Conservation (phyloP, 345 rosid species). For the Linum tenue region DNA sequence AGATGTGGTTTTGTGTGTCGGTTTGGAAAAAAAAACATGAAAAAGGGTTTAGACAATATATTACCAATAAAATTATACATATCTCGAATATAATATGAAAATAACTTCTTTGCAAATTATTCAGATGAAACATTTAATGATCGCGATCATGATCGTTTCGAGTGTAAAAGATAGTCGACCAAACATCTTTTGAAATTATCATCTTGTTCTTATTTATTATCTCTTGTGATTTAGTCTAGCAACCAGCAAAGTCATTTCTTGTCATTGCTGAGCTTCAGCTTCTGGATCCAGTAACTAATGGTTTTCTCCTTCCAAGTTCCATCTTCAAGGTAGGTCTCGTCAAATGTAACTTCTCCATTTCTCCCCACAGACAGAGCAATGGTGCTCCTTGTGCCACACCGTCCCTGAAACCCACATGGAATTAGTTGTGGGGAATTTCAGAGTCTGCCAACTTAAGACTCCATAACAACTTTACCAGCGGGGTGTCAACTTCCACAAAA, state of each 20-base stretch:
- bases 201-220: too few relatives aligned
- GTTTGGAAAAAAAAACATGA: too few relatives aligned
- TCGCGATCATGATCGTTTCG: not conserved
- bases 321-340: constrained; percentile 43
- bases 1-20: too few relatives aligned
- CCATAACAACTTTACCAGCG: constrained; percentile 15
- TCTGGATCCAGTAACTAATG: constrained; percentile 29
- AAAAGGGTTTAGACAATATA: too few relatives aligned
- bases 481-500: constrained; percentile 46
- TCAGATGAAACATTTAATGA: too few relatives aligned
- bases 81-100: too few relatives aligned
- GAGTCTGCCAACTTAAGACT: too few relatives aligned
- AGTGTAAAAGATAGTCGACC: not conserved
- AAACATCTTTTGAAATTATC: too few relatives aligned
- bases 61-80: too few relatives aligned
- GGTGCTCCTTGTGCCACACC: constrained; percentile 55
- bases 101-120: too few relatives aligned
- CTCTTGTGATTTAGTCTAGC: not conserved
- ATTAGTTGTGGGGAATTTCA: too few relatives aligned
- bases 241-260: not conserved
- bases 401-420: constrained; percentile 10
- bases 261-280: constrained; percentile 8
- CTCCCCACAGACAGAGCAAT: constrained; percentile 32
- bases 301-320: constrained; percentile 45
- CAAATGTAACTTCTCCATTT: constrained; percentile 39